Conservation (phyloP, 208 protist genomes). For the Acanthamoeba healyi region DNA sequence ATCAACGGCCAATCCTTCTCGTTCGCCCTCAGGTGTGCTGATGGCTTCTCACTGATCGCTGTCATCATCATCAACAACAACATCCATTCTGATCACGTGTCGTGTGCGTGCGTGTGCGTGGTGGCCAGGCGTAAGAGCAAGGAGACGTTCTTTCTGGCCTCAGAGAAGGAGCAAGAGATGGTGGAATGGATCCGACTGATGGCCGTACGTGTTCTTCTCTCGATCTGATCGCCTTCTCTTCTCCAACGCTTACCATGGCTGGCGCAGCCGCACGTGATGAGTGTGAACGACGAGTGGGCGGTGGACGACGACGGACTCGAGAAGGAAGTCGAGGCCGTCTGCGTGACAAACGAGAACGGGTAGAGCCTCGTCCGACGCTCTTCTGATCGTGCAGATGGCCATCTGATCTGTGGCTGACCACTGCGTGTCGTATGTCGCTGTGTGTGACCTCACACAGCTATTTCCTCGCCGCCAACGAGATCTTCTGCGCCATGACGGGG, state of each 20-base stretch:
- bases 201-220: neutral
- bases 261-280: conserved; percentile 34
- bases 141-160: conserved; percentile 46
- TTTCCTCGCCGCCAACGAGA: conserved; percentile 55
- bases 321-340: conserved; percentile 55
- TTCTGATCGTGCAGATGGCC: too few species aligned
- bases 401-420: too few species aligned
- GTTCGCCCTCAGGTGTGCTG: conserved; percentile 30
- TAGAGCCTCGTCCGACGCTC: too few species aligned
- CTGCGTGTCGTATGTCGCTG: too few species aligned
- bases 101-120: neutral
- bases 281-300: conserved; percentile 41
- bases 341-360: conserved; percentile 56
- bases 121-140: conserved; percentile 32
- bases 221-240: neutral
- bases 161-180: conserved; percentile 54
- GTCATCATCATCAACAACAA: neutral
- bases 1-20: conserved; percentile 35
- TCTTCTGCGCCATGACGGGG: conserved; percentile 51
- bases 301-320: conserved; percentile 46
- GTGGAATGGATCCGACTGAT: conserved; percentile 64
- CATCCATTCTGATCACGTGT: neutral
- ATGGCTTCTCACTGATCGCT: too few species aligned
- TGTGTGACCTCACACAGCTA: too few species aligned
- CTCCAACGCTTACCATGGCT: too few species aligned